A percentile compares a stretch with the other conserved stretches of the same genome.
Conservation (phyloP, 2,329 filamentous ascomycete genomes). For the Balansia obtecta region DNA sequence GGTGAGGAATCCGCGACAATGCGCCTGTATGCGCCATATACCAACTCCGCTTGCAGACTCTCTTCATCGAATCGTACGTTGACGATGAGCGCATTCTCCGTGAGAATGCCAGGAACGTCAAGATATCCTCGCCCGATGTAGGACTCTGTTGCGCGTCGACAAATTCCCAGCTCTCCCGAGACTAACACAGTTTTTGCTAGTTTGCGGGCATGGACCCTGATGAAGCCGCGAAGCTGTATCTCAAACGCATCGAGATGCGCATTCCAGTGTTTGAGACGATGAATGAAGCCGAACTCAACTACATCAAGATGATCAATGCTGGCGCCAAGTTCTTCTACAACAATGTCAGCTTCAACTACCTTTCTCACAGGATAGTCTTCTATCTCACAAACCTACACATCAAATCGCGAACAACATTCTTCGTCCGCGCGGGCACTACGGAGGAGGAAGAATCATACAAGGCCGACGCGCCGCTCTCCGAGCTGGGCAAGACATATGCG, state of each 20-base stretch:
- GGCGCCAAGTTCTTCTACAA: conserved; percentile 90
- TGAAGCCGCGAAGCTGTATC: conserved; percentile 84
- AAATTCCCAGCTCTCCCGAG: neutral
- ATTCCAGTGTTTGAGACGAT: conserved; percentile 97
- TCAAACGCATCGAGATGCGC: conserved; percentile 77
- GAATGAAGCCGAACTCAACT: conserved; percentile 87
- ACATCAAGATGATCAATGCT: conserved; percentile 99
- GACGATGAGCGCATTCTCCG: conserved; percentile 88
- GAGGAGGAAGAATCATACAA: conserved; percentile 88
- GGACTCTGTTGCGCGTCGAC: conserved; percentile 17
- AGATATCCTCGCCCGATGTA: conserved; percentile 93
- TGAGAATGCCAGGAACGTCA: conserved; percentile 93
- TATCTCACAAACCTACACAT: conserved; percentile 97
- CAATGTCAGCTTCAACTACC: conserved; percentile 91
- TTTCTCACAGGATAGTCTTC: conserved; percentile 95
- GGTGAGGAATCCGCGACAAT: conserved; percentile 30
- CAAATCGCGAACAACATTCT: conserved; percentile 88
- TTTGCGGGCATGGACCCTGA: conserved; percentile 87
- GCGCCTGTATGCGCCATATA: neutral
- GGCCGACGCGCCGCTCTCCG: conserved; percentile 72
- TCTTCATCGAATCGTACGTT: conserved; percentile 94
- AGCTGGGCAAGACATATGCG: conserved; percentile 69
- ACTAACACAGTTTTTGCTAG: conserved; percentile 24
- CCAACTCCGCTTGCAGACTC: conserved; percentile 43
- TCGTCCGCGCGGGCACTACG: conserved; percentile 76